Evolutionary conservation across 2,329 filamentous ascomycete species (phyloP).

Genomic region (Ascochyta viciae-villosae): DNA sequence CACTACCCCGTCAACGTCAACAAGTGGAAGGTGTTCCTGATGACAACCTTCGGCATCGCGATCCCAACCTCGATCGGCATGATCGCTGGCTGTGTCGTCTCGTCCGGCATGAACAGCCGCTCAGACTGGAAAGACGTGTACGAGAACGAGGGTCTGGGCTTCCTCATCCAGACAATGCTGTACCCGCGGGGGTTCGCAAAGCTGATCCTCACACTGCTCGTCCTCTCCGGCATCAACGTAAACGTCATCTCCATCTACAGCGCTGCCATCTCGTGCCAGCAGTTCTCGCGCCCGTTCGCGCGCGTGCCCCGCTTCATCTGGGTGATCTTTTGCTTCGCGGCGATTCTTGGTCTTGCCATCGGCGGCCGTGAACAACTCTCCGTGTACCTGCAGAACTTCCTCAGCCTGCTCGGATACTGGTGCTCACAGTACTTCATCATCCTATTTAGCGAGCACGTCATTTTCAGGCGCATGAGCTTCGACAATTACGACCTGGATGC

Average conservation of each 20-base stretch:
- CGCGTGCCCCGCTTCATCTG: slow-evolving; percentile 61
- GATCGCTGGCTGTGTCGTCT: slow-evolving; percentile 54
- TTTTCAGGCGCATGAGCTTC: slow-evolving; percentile 59
- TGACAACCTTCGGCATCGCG: slow-evolving; percentile 52
- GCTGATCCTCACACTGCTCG: slow-evolving; percentile 55
- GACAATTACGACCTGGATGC: slow-evolving; percentile 54
- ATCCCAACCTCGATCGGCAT: slow-evolving; percentile 55
- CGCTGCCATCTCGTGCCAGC: slow-evolving; percentile 55
- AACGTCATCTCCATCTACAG: slow-evolving; percentile 61
- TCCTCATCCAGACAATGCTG: slow-evolving; percentile 55
- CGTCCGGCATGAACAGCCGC: slow-evolving; percentile 44
- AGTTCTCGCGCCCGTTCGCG: slow-evolving; percentile 57
- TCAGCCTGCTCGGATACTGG: slow-evolving; percentile 57
- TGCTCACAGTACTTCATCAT: slow-evolving; percentile 56
- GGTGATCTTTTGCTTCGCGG: slow-evolving; percentile 54
- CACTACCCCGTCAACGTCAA: slow-evolving; percentile 51
- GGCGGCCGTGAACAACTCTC: slow-evolving; percentile 53
- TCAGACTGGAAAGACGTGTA: slow-evolving; percentile 51
- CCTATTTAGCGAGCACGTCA: slow-evolving; percentile 54
- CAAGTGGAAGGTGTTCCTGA: slow-evolving; percentile 51
- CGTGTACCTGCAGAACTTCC: slow-evolving; percentile 55
- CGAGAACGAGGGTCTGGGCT: slow-evolving; percentile 55
- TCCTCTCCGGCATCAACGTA: slow-evolving; percentile 54
- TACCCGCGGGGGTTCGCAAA: slow-evolving; percentile 58
- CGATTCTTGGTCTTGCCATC: slow-evolving; percentile 53